These are phyloP conservation scores for Oryza glaberrima DNA, from an alignment of 176 grass and related monocot species.

Conservation along the genomic window DNA sequence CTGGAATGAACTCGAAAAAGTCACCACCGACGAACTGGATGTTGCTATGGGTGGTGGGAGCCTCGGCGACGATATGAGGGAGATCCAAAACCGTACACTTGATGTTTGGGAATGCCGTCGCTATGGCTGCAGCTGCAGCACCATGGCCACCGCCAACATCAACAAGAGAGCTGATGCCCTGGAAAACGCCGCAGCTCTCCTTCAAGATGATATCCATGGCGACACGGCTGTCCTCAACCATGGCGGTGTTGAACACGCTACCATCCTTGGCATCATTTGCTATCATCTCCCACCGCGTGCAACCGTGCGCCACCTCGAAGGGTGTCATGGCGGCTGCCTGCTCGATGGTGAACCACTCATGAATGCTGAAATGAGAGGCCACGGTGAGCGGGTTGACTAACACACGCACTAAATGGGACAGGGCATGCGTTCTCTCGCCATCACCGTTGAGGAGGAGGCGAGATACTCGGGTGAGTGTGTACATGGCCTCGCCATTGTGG, in stretches of 20 bases:
- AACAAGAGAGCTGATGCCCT: constrained; percentile 36
- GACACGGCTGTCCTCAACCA: constrained; percentile 36
- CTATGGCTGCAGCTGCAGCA: constrained; percentile 5
- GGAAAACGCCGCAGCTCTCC: constrained; percentile 24
- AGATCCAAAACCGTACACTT: constrained; percentile 44
- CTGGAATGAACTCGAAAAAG: too few relatives aligned
- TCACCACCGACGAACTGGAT: too few relatives aligned
- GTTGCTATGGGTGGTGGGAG: neutral
- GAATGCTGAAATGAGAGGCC: neutral
- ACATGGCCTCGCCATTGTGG: neutral
- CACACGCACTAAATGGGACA: too few relatives aligned
- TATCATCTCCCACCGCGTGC: neutral
- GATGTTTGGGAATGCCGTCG: constrained; percentile 35
- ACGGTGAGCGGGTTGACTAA: neutral
- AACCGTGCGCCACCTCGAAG: neutral
- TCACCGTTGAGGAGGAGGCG: neutral
- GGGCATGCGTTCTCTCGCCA: neutral
- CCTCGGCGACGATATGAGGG: neutral
- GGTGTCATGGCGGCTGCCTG: neutral
- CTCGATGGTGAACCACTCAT: constrained; percentile 24
- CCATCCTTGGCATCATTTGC: neutral
- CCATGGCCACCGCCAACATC: constrained; percentile 53
- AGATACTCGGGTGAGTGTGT: neutral
- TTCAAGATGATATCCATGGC: constrained; percentile 19
- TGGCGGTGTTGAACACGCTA: constrained; percentile 19